These are phyloP conservation scores for Ceratocystis colombiana DNA, from an alignment of 2,329 filamentous ascomycete genomes.

Conservation along the genomic window DNA sequence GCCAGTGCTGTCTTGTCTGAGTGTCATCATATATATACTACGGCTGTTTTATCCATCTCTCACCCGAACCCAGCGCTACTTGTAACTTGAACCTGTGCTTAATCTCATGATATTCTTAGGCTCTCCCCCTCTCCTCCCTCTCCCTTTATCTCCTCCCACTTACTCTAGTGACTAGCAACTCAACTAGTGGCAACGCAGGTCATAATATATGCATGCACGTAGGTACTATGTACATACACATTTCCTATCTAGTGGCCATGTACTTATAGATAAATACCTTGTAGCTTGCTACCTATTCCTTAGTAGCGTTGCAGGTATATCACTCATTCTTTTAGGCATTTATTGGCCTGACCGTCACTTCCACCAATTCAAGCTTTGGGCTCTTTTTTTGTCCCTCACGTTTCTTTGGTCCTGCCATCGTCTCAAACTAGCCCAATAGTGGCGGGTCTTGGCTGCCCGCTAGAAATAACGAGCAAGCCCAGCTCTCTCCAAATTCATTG, in stretches of 20 bases:
- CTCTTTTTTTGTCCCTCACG: slow-evolving; percentile 6
- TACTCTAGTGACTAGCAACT: not conserved
- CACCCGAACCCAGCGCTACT: not conserved
- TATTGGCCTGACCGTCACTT: slow-evolving; percentile 5
- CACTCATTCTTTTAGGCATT: slow-evolving; percentile 8
- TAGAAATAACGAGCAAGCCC: not conserved
- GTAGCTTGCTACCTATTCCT: not conserved
- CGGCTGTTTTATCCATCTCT: not conserved
- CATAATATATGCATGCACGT: slow-evolving; percentile 11
- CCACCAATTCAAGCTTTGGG: not conserved
- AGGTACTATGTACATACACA: not conserved
- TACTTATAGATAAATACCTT: not conserved
- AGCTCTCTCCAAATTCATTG: not conserved
- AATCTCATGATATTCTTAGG: slow-evolving; percentile 9
- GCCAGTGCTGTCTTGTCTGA: slow-evolving; percentile 1
- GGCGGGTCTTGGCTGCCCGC: slow-evolving; percentile 5
- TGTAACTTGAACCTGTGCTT: not conserved
- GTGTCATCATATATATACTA: not conserved
- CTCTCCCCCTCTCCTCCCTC: not conserved
- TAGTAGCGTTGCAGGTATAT: slow-evolving; percentile 7
- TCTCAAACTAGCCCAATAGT: slow-evolving; percentile 2
- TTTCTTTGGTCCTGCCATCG: not conserved
- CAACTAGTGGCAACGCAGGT: slow-evolving; percentile 9
- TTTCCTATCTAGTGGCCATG: not conserved
- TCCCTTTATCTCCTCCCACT: not conserved